Percentiles rank a stretch among this genome's conserved stretches.
phyloP scores from a whole-genome alignment of 2,329 filamentous ascomycete genomes.

The Mycosphaerella sp. region DNA sequence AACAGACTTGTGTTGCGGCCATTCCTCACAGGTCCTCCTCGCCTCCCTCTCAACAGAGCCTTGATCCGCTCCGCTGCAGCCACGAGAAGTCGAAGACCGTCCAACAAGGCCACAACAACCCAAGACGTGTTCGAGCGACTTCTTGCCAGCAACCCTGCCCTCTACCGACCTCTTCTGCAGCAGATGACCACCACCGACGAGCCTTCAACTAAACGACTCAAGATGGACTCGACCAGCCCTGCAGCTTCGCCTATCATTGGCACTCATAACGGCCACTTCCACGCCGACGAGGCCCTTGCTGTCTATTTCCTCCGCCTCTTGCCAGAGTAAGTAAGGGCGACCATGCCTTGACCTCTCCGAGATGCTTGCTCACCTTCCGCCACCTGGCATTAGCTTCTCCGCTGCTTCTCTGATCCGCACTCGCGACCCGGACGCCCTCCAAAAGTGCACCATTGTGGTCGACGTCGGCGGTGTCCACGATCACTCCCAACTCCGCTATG shows the following conservation, averaged over 20 bases:
- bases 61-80: background rate
- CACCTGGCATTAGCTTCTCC: no score
- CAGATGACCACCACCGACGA: conserved; percentile 21
- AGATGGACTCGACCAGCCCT: conserved; percentile 52
- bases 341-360: no score
- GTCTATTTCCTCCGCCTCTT: conserved; percentile 92
- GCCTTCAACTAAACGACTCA: conserved; percentile 66
- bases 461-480: conserved; percentile 98
- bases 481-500: conserved; percentile 68
- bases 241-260: conserved; percentile 56
- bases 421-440: conserved; percentile 71
- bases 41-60: background rate
- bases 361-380: no score
- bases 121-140: conserved; percentile 14
- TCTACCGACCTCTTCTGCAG: conserved; percentile 15
- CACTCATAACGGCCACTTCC: conserved; percentile 97
- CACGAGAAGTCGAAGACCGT: background rate
- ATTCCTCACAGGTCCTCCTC: background rate
- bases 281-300: conserved; percentile 94
- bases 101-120: conserved; percentile 8
- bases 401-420: conserved; percentile 71
- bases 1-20: conserved; percentile 3
- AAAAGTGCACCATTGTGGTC: conserved; percentile 86
- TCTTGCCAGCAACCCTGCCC: conserved; percentile 12
- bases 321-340: conserved; percentile 61